Percentiles rank a stretch among this genome's conserved stretches.
Evolutionary conservation across 2,329 filamentous ascomycete species (phyloP).

Genomic region (Coleophoma cylindrospora): DNA sequence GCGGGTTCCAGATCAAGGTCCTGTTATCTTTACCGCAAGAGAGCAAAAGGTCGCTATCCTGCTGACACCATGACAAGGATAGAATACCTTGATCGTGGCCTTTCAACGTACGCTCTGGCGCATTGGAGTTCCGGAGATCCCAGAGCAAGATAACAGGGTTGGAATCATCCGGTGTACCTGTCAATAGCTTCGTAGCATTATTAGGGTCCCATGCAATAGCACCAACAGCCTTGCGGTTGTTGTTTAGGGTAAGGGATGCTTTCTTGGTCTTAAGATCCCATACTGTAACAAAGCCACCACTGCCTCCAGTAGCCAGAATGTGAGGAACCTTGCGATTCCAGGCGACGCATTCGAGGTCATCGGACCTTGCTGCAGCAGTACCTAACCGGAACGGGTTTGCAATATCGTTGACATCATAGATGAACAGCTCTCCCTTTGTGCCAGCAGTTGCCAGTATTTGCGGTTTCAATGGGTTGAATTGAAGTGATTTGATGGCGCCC

Average conservation of each 20-base stretch:
- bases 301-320: conserved; percentile 90
- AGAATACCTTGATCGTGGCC: conserved; percentile 94
- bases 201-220: conserved; percentile 97
- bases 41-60: conserved; percentile 82
- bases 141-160: conserved; percentile 86
- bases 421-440: conserved; percentile 91
- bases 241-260: conserved; percentile 91
- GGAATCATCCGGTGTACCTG: conserved; percentile 84
- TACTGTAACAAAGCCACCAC: conserved; percentile 91
- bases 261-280: conserved; percentile 99
- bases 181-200: conserved; percentile 89
- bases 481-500: conserved; percentile 86
- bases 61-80: conserved; percentile 90
- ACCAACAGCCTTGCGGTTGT: conserved; percentile 88
- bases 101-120: conserved; percentile 79
- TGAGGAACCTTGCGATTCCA: conserved; percentile 99
- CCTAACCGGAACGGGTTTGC: conserved; percentile 85
- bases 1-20: conserved; percentile 93
- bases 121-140: conserved; percentile 95
- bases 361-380: conserved; percentile 79
- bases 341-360: conserved; percentile 93
- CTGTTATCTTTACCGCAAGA: conserved; percentile 97
- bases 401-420: conserved; percentile 90
- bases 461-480: conserved; percentile 91
- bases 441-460: conserved; percentile 91